Conservation (phyloP, 352 stramenopile species). For the Phytophthora quininea region DNA sequence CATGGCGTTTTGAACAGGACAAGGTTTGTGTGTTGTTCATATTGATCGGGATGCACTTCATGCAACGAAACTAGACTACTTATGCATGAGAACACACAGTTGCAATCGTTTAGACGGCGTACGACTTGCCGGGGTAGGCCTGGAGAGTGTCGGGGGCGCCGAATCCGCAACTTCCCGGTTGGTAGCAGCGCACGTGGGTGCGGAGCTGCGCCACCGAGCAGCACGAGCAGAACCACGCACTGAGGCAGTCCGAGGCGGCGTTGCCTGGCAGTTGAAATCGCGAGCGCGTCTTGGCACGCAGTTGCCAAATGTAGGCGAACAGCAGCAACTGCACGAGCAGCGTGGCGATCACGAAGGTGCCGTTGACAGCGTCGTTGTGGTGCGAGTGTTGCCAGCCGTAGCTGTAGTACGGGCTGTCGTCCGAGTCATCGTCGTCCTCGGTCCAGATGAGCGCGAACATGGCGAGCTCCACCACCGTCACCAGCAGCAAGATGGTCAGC, state of each 20-base stretch:
- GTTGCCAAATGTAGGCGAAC: constrained; percentile 42
- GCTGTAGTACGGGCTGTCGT: constrained; percentile 17
- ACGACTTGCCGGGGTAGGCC: constrained; percentile 38
- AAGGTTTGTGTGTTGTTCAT: background rate
- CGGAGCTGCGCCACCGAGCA: constrained; percentile 48
- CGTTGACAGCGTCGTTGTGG: constrained; percentile 17
- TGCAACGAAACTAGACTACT: constrained; percentile 18
- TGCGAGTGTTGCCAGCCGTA: constrained; percentile 16
- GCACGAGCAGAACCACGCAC: constrained; percentile 46
- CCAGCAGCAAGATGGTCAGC: constrained; percentile 33
- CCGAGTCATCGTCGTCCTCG: constrained; percentile 22
- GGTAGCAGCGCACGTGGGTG: constrained; percentile 52
- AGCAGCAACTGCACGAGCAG: constrained; percentile 31
- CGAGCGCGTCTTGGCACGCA: constrained; percentile 48
- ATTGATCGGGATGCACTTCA: background rate
- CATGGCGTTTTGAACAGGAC: background rate
- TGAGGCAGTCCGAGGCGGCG: constrained; percentile 37
- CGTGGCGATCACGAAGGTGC: constrained; percentile 30
- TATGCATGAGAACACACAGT: constrained; percentile 8
- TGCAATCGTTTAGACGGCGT: constrained; percentile 25
- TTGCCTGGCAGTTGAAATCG: constrained; percentile 52
- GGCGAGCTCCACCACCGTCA: constrained; percentile 26
- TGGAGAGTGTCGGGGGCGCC: constrained; percentile 40
- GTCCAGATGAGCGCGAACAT: constrained; percentile 32
- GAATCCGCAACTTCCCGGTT: constrained; percentile 51